Percentiles rank a stretch among this genome's conserved stretches.
These are phyloP conservation scores for Tolypocladium nubicola DNA, from an alignment of 2,329 filamentous ascomycete genomes.

Conservation along the genomic window DNA sequence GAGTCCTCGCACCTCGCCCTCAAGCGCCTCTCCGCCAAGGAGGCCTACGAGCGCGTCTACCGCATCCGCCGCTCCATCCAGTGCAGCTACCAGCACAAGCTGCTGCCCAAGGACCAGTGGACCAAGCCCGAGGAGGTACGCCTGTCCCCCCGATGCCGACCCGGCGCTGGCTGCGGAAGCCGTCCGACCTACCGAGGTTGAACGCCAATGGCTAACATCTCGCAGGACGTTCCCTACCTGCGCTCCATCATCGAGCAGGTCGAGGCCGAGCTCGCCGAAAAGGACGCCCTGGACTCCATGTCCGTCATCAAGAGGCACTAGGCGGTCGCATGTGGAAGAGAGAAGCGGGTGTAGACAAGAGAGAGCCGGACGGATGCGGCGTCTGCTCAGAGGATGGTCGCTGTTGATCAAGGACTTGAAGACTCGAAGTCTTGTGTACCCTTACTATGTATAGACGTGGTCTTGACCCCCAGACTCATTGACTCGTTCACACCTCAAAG, in stretches of 20 bases:
- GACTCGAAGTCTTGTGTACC: conserved; percentile 7
- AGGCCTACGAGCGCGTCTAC: conserved; percentile 94
- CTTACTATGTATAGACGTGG: conserved; percentile 6
- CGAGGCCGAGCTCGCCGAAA: conserved; percentile 39
- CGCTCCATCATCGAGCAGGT: conserved; percentile 40
- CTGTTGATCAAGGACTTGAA: conserved; percentile 1
- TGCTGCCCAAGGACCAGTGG: conserved; percentile 52
- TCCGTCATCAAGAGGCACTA: conserved; percentile 39
- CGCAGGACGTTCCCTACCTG: conserved; percentile 44
- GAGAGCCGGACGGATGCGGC: not conserved
- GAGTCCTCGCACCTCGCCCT: conserved; percentile 78
- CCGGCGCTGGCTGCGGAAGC: not conserved
- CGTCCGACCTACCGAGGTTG: not conserved
- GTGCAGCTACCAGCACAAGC: conserved; percentile 52
- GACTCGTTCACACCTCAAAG: conserved; percentile 4
- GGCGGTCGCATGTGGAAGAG: conserved; percentile 4
- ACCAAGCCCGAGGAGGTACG: conserved; percentile 44
- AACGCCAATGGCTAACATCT: not conserved
- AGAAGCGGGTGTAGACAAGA: not conserved
- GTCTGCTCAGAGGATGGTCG: not conserved
- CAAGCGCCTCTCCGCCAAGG: conserved; percentile 80
- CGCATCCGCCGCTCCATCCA: conserved; percentile 93
- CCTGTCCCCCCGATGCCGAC: not conserved
- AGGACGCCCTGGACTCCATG: conserved; percentile 39
- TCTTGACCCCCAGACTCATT: conserved; percentile 6